Base-by-base conservation (phyloP, 139 green algal genomes). In the Chlamydomonas applanata region DNA sequence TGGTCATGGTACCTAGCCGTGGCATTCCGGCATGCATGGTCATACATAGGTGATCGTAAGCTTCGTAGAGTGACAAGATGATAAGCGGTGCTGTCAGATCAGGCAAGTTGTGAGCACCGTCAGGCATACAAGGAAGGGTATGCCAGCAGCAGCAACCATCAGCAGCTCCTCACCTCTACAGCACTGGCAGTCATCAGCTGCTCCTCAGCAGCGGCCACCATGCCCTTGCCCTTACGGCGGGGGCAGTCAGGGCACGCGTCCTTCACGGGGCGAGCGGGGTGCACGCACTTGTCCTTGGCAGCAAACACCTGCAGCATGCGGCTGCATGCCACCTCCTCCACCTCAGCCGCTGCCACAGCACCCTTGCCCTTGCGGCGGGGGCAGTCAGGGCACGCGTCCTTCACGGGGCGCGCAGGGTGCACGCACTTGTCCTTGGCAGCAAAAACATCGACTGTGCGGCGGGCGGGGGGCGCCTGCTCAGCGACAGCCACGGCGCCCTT, bases 371-470 rank as follows among this genome's bases (percentile, higher is more conserved):
- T 66, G 25, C 59, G 59, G 59, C 59, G 59, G 3, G 59, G 59
- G 59, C 59, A 66, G 59, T 66, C 59, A 19, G 59, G 59, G 59
- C 59, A 66, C 4, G 59, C 59, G n/a, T 66, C n/a, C n/a, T 35
- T 66, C 20, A 66, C 3, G 25, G 59, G 59, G 20, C 59, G 59
- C 4, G 59, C 25, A 4, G 59, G 59, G 27, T 66, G 59, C 59
- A 66, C 59, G 59, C 59, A 66, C 59, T 66, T 66, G 59, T n/a
- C 16, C 14, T 66, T 66, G 59, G 59, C 59, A 40, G 59, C 59
- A 4, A 44, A 40, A 2, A 34, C 25, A 20, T 66, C n/a, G 20
- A 66, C 40, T 11, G 40, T 7, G 11, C 40, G 40, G 40, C 11
- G 7, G 11, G 7, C 11, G 40, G 40, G 40, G 7, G 40, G 40